phyloP scores from a whole-genome alignment of 371 early-diverging fungal genomes.

The Mortierella sp. region DNA sequence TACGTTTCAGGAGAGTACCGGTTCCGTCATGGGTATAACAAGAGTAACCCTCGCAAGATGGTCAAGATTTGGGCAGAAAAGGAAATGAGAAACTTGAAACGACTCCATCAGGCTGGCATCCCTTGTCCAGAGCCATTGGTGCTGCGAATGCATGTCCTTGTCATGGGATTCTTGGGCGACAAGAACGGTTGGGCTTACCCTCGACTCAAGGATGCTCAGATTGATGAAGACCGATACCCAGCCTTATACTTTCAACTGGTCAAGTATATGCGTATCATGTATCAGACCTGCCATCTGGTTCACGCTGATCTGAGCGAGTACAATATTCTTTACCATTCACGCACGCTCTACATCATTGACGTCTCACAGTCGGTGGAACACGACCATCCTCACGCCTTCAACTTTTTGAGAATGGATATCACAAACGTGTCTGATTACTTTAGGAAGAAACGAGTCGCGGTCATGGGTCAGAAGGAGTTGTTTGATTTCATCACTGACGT shows the following conservation, averaged over 20 bases:
- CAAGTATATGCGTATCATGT: slow-evolving; percentile 94
- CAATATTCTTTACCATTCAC: slow-evolving; percentile 95
- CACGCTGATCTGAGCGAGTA: slow-evolving; percentile 99
- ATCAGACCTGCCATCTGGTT: slow-evolving; percentile 94
- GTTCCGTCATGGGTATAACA: slow-evolving; percentile 96
- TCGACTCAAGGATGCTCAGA: slow-evolving; percentile 94
- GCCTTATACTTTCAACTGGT: slow-evolving; percentile 91
- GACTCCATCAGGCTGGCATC: slow-evolving; percentile 91
- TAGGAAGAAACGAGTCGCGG: slow-evolving; percentile 81
- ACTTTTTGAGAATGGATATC: slow-evolving; percentile 97
- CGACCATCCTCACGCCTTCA: slow-evolving; percentile 98
- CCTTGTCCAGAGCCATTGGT: slow-evolving; percentile 96
- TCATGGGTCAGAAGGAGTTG: slow-evolving; percentile 87
- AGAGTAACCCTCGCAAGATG: slow-evolving; percentile 99
- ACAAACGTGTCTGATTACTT: slow-evolving; percentile 98
- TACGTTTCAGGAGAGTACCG: slow-evolving; percentile 99
- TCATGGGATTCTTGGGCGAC: slow-evolving; percentile 98
- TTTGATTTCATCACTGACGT: slow-evolving; percentile 92
- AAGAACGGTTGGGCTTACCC: slow-evolving; percentile 96
- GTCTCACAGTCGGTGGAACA: slow-evolving; percentile 99
- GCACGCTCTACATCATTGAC: slow-evolving; percentile 94
- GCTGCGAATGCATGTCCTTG: slow-evolving; percentile 95
- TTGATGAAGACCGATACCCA: slow-evolving; percentile 79
- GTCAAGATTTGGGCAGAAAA: slow-evolving; percentile 99
- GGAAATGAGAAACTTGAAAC: slow-evolving; percentile 98